phyloP scores from a whole-genome alignment of 768 basidiomycete genomes.

The Mycena leptocephala region DNA sequence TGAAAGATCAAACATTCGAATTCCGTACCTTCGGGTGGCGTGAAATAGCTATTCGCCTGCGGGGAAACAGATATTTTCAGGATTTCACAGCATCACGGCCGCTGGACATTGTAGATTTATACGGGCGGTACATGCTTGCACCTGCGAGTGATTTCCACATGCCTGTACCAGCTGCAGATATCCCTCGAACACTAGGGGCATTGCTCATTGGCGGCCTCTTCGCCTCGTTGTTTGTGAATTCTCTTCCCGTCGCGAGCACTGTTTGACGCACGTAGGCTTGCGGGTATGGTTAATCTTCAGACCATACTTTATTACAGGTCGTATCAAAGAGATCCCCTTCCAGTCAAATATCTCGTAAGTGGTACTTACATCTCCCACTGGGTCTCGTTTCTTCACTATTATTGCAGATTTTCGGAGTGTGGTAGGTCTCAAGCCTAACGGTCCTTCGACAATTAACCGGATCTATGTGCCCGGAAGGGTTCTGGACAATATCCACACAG shows the following conservation, averaged over 20 bases:
- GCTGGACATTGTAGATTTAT: too few relatives aligned
- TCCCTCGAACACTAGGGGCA: constrained; percentile 56
- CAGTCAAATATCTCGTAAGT: constrained; percentile 54
- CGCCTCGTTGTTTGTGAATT: constrained; percentile 53
- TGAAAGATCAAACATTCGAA: too few relatives aligned
- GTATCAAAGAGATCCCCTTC: constrained; percentile 50
- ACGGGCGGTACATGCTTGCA: not conserved
- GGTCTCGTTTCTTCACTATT: constrained; percentile 27
- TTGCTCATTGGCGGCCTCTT: constrained; percentile 59
- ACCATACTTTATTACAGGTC: constrained; percentile 57
- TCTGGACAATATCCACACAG: constrained; percentile 59
- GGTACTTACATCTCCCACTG: too few relatives aligned
- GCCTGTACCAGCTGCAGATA: constrained; percentile 35
- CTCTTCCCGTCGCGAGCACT: not conserved
- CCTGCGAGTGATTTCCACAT: not conserved
- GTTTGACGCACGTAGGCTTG: constrained; percentile 53
- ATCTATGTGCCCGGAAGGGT: constrained; percentile 39
- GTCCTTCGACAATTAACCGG: not conserved
- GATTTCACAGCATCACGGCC: too few relatives aligned
- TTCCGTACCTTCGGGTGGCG: too few relatives aligned
- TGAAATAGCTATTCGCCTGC: too few relatives aligned
- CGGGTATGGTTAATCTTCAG: constrained; percentile 59
- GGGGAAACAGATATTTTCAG: too few relatives aligned
- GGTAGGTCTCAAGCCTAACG: constrained; percentile 41
- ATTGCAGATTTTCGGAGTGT: constrained; percentile 43